A percentile compares a stretch with the other conserved stretches of the same genome.
Conservation (phyloP, 2,329 filamentous ascomycete species). For the Verticillium albo-atrum region DNA sequence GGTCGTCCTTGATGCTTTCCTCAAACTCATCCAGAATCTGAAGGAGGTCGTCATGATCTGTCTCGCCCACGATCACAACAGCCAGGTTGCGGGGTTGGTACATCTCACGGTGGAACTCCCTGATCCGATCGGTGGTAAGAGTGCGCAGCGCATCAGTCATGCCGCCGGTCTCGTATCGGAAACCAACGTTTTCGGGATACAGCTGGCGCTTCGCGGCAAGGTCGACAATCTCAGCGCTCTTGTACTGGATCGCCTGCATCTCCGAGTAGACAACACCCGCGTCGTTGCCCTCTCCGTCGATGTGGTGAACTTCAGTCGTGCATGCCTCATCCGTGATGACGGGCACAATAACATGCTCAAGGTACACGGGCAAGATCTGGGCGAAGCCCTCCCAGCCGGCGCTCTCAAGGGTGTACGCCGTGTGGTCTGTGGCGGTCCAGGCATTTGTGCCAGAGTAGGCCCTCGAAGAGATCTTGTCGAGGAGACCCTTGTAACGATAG, state of each 20-base stretch:
- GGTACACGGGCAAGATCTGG: slow-evolving; percentile 88
- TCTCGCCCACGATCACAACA: slow-evolving; percentile 85
- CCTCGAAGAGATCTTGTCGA: slow-evolving; percentile 89
- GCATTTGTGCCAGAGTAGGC: slow-evolving; percentile 94
- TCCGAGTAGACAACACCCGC: slow-evolving; percentile 97
- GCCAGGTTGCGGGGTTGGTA: slow-evolving; percentile 97
- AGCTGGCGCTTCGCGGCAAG: slow-evolving; percentile 72
- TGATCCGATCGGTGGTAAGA: slow-evolving; percentile 82
- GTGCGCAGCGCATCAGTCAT: slow-evolving; percentile 90
- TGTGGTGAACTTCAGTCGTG: slow-evolving; percentile 92
- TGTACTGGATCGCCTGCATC: slow-evolving; percentile 95
- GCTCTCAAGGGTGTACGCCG: slow-evolving; percentile 90
- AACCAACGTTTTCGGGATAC: slow-evolving; percentile 86
- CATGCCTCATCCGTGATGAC: slow-evolving; percentile 91
- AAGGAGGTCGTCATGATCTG: slow-evolving; percentile 76
- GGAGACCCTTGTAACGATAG: slow-evolving; percentile 90
- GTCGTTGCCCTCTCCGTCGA: slow-evolving; percentile 90
- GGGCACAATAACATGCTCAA: slow-evolving; percentile 89
- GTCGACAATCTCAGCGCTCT: slow-evolving; percentile 80
- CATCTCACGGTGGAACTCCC: slow-evolving; percentile 94
- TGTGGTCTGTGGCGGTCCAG: slow-evolving; percentile 95
- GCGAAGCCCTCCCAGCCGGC: slow-evolving; percentile 97
- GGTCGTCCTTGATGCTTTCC: slow-evolving; percentile 74
- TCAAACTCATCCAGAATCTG: slow-evolving; percentile 85
- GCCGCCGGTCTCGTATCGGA: slow-evolving; percentile 96